Base-by-base conservation (phyloP, 352 stramenopile species). In the Pythium utonaiense region DNA sequence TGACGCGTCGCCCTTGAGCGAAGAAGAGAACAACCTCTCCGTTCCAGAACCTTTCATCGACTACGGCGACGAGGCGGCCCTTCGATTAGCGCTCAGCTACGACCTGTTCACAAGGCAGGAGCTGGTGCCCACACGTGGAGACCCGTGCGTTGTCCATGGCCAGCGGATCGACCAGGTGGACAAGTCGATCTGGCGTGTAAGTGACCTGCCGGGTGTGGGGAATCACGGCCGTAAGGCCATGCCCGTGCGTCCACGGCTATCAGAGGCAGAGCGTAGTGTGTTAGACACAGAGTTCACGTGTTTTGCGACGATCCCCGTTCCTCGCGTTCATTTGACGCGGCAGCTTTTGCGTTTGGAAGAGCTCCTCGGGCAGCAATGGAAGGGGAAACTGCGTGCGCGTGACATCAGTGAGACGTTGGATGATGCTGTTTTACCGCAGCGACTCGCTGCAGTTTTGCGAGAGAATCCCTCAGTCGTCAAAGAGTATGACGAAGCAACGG, bases 201-300 rank as follows among this genome's bases (percentile, higher is more conserved):
- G 70, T 27, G 80, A 93, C 53, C 66, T 91, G 3, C 79, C 78
- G n/a, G 83, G 83, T 21, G 75, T 90, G 9, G 79, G 81, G 19
- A 88, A 89, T 41, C 48, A 49, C n/a, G 83, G 83, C 0, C 69
- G 83, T 41, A 89, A 89, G 40, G 61, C 59, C 0, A 81, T 93
- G 67, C 83, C 83, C 6, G 24, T 71, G 27, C 44, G 56, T 10
- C 63, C 83, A 17, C 55, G 52, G 27, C 54, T 83, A 3, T 71
- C 70, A 1, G 38, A 64, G 9, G 59, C 72, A 1, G 75, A 84
- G 47, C 79, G 81, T 24, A 75, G 69, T 34, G 68, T 89, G 40
- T 63, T 74, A 7, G 70, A 90, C 50, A 89, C 83, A 0, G 83
- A 92, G 52, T 70, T 87, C 12, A 62, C 71, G 16, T 55, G 62